phyloP scores from a whole-genome alignment of 2,329 filamentous ascomycete genomes.

The Talaromyces atroroseus region DNA sequence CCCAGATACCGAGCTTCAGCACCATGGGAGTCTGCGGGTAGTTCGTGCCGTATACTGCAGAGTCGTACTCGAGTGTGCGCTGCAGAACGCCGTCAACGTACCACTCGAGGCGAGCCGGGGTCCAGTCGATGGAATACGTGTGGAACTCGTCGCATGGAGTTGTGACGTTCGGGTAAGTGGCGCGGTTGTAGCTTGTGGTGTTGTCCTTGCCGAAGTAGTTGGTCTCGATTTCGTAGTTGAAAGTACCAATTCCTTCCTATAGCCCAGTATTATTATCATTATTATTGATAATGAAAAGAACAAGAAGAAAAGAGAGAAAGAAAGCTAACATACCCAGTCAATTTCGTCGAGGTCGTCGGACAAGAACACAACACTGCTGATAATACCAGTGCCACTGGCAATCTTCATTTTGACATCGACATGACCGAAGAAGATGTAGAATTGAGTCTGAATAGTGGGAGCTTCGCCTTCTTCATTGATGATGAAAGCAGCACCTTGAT shows the following conservation, averaged over 20 bases:
- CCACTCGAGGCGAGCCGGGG: conserved; percentile 58
- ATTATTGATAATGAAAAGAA: too few species aligned
- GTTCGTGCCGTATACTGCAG: conserved; percentile 53
- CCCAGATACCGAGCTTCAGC: conserved; percentile 65
- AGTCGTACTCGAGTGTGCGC: conserved; percentile 56
- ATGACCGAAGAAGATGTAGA: conserved; percentile 98
- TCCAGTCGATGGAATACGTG: conserved; percentile 59
- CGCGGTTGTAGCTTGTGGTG: conserved; percentile 73
- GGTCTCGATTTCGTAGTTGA: conserved; percentile 54
- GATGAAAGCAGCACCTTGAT: conserved; percentile 74
- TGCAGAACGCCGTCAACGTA: conserved; percentile 56
- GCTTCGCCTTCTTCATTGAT: conserved; percentile 72
- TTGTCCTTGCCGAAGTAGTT: conserved; percentile 97
- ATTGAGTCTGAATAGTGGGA: conserved; percentile 78
- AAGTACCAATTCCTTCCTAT: conserved; percentile 35
- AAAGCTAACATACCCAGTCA: conserved; percentile 76
- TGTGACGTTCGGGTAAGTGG: conserved; percentile 64
- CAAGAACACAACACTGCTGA: conserved; percentile 84
- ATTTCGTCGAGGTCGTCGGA: conserved; percentile 93
- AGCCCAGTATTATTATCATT: neutral
- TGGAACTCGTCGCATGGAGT: conserved; percentile 49
- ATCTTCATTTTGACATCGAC: conserved; percentile 81
- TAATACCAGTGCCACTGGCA: conserved; percentile 83
- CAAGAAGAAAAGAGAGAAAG: neutral
- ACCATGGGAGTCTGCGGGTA: conserved; percentile 72